A percentile compares a stretch with the other conserved stretches of the same genome.
Evolutionary conservation across 371 early-diverging fungal species (phyloP).

Genomic region (Mortierella sp.): DNA sequence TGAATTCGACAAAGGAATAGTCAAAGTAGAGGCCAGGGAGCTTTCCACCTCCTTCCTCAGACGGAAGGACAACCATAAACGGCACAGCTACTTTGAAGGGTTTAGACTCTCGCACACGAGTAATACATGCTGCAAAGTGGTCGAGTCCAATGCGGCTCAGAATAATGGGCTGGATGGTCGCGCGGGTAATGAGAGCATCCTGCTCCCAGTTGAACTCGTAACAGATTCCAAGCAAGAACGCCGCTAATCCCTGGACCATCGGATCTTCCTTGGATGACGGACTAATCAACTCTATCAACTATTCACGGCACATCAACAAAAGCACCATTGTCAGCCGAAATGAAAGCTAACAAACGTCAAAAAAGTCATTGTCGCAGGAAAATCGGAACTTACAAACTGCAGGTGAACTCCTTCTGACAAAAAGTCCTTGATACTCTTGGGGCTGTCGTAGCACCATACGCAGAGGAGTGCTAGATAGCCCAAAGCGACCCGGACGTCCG

Average conservation of each 20-base stretch:
- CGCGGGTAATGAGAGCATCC: constrained; percentile 77
- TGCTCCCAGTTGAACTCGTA: constrained; percentile 90
- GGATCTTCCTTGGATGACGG: constrained; percentile 87
- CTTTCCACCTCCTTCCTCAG: constrained; percentile 61
- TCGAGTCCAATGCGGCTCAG: constrained; percentile 88
- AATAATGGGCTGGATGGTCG: constrained; percentile 84
- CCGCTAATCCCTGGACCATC: constrained; percentile 90
- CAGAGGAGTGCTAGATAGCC: constrained; percentile 80
- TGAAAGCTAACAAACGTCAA: too few relatives aligned
- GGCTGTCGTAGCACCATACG: constrained; percentile 88
- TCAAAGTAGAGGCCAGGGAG: constrained; percentile 80
- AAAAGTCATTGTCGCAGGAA: background rate
- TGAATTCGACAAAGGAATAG: constrained; percentile 84
- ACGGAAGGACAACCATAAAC: constrained; percentile 68
- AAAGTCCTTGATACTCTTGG: constrained; percentile 82
- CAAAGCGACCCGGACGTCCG: constrained; percentile 78
- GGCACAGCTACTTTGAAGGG: constrained; percentile 81
- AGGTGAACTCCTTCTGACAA: constrained; percentile 91
- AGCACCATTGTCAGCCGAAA: background rate
- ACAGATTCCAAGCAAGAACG: constrained; percentile 87
- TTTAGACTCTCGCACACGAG: constrained; percentile 87
- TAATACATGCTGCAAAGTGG: constrained; percentile 82
- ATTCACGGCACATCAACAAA: background rate
- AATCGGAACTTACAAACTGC: constrained; percentile 79
- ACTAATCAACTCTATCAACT: constrained; percentile 90